A percentile compares a stretch with the other conserved stretches of the same genome.
Conservation (phyloP, 192 early-diverging fungal genomes). For the Coemansia asiatica region DNA sequence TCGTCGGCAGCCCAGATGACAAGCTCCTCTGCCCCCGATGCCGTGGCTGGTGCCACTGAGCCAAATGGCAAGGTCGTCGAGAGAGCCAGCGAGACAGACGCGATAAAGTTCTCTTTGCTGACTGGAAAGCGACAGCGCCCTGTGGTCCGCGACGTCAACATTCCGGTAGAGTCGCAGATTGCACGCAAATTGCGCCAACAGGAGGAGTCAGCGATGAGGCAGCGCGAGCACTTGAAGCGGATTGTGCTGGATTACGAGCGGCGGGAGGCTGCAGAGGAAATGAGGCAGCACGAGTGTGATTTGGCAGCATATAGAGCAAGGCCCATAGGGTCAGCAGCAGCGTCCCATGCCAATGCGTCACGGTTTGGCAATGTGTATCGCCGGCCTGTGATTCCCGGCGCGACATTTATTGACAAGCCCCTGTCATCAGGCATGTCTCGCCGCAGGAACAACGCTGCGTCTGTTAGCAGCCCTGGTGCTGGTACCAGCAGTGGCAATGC, state of each 20-base stretch:
- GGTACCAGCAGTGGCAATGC: background rate
- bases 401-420: conserved; percentile 27
- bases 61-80: background rate
- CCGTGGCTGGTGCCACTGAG: background rate
- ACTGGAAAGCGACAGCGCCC: conserved; percentile 51
- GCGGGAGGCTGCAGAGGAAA: conserved; percentile 46
- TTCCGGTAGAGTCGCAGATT: conserved; percentile 68
- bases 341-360: conserved; percentile 6
- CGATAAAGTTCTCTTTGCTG: conserved; percentile 46
- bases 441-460: conserved; percentile 6
- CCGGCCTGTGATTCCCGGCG: conserved; percentile 22
- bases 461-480: background rate
- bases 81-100: conserved; percentile 12
- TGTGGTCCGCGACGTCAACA: conserved; percentile 35
- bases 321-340: background rate
- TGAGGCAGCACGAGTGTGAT: conserved; percentile 20
- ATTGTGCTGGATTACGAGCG: conserved; percentile 88
- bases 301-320: conserved; percentile 11
- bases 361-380: conserved; percentile 7
- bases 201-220: conserved; percentile 84
- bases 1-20: conserved; percentile 14
- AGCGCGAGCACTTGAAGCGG: conserved; percentile 86
- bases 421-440: conserved; percentile 9
- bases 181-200: conserved; percentile 79
- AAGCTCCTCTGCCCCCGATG: background rate